Evolutionary conservation across 1,284 basidiomycete species (phyloP).

Genomic region (Fomitopsis betulina): DNA sequence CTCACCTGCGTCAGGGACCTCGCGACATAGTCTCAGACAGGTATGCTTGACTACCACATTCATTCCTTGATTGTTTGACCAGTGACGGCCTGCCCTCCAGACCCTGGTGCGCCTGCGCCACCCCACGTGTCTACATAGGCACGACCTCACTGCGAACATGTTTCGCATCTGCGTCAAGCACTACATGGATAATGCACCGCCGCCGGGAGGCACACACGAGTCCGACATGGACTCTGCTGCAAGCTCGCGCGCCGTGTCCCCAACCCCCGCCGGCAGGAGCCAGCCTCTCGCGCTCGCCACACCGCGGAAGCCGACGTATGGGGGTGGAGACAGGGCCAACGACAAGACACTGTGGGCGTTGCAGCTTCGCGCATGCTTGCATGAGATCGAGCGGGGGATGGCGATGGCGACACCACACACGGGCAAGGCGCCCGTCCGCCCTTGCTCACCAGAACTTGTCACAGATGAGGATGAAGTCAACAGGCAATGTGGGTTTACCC

Average conservation of each 20-base stretch:
- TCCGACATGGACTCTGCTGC: no score
- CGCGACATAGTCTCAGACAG: slow-evolving; percentile 4
- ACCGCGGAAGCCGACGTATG: no score
- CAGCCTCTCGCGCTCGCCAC: slow-evolving; percentile 3
- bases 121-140: slow-evolving; percentile 59
- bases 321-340: no score
- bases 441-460: no score
- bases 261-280: slow-evolving; percentile 10
- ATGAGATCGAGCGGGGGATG: not conserved
- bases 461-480: no score
- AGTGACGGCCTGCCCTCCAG: slow-evolving; percentile 17
- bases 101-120: slow-evolving; percentile 55
- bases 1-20: slow-evolving; percentile 8
- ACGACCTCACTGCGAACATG: no score
- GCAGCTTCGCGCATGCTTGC: not conserved
- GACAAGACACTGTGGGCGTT: slow-evolving; percentile 13
- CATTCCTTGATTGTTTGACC: not conserved
- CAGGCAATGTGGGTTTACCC: no score
- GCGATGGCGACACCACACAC: not conserved
- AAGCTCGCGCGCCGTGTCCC: slow-evolving; percentile 14
- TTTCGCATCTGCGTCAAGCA: slow-evolving; percentile 74
- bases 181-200: slow-evolving; percentile 56
- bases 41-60: slow-evolving; percentile 8
- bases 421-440: not conserved
- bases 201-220: not conserved